Percentiles rank a stretch among this genome's conserved stretches.
These are phyloP conservation scores for Cladophialophora exuberans DNA, from an alignment of 2,329 filamentous ascomycete species.

Conservation along the genomic window DNA sequence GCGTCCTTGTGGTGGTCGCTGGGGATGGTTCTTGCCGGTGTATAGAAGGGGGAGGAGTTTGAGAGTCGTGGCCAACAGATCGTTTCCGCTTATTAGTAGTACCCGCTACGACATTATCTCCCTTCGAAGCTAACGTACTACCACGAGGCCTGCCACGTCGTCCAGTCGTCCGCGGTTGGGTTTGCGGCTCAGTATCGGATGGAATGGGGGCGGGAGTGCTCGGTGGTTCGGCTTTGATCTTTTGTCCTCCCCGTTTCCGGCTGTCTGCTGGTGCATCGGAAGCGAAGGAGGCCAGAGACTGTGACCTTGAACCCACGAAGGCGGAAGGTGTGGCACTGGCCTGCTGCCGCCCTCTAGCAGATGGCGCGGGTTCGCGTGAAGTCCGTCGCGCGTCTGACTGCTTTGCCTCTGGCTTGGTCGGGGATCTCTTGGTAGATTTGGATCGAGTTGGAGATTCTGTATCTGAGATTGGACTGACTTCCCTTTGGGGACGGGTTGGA, in stretches of 20 bases:
- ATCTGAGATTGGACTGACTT: constrained; percentile 34
- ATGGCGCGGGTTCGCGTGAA: constrained; percentile 3
- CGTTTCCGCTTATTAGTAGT: constrained; percentile 45
- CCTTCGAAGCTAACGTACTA: constrained; percentile 12
- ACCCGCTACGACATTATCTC: constrained; percentile 8
- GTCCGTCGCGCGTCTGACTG: constrained; percentile 6
- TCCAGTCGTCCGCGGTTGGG: constrained; percentile 36
- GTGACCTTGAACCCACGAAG: constrained; percentile 26
- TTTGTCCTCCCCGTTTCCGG: constrained; percentile 24
- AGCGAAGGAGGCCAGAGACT: constrained; percentile 30
- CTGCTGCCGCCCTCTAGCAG: constrained; percentile 22
- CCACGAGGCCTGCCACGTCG: constrained; percentile 34
- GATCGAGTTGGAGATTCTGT: constrained; percentile 24
- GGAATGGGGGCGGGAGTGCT: constrained; percentile 40
- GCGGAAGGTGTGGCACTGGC: constrained; percentile 29
- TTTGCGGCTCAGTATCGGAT: constrained; percentile 42
- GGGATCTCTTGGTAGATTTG: constrained; percentile 16
- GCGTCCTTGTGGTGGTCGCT: background rate
- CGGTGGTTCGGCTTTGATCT: constrained; percentile 36
- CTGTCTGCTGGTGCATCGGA: constrained; percentile 30
- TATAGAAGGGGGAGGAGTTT: constrained; percentile 22
- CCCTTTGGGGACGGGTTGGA: constrained; percentile 31
- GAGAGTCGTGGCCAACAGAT: constrained; percentile 37
- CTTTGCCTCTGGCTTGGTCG: constrained; percentile 14
- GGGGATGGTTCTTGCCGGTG: constrained; percentile 17